Evolutionary conservation across 352 stramenopile species (phyloP).

Genomic region (Halophytophthora batemanensis): DNA sequence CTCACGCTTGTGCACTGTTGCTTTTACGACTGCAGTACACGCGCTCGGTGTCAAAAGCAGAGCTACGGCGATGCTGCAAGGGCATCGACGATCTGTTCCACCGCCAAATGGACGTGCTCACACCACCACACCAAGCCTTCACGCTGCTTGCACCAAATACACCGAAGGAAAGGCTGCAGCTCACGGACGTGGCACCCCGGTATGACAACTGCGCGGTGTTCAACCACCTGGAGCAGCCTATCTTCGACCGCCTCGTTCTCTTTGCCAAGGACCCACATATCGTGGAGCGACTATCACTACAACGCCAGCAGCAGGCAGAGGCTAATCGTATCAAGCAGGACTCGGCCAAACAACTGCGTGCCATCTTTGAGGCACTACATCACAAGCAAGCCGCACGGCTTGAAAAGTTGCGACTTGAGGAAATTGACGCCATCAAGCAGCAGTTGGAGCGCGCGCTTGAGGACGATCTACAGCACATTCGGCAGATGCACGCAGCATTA

Average conservation of each 20-base stretch:
- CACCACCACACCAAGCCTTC: constrained; percentile 43
- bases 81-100: constrained; percentile 53
- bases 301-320: constrained; percentile 50
- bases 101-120: constrained; percentile 16
- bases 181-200: constrained; percentile 58
- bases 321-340: constrained; percentile 49
- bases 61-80: constrained; percentile 48
- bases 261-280: constrained; percentile 66
- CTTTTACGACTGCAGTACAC: constrained; percentile 31
- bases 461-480: constrained; percentile 61
- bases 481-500: constrained; percentile 54
- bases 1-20: neutral
- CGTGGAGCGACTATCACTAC: constrained; percentile 47
- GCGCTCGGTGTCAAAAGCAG: constrained; percentile 40
- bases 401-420: constrained; percentile 29
- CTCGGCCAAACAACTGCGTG: constrained; percentile 38
- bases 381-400: constrained; percentile 35
- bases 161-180: constrained; percentile 44
- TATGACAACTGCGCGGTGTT: constrained; percentile 56
- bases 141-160: constrained; percentile 38
- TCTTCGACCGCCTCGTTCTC: constrained; percentile 61
- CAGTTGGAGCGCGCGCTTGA: constrained; percentile 50
- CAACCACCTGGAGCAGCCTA: constrained; percentile 67
- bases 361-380: constrained; percentile 45
- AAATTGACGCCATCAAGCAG: constrained; percentile 40